Evolutionary conservation across 768 basidiomycete genomes (phyloP).

Genomic region (Amyloporia xantha): DNA sequence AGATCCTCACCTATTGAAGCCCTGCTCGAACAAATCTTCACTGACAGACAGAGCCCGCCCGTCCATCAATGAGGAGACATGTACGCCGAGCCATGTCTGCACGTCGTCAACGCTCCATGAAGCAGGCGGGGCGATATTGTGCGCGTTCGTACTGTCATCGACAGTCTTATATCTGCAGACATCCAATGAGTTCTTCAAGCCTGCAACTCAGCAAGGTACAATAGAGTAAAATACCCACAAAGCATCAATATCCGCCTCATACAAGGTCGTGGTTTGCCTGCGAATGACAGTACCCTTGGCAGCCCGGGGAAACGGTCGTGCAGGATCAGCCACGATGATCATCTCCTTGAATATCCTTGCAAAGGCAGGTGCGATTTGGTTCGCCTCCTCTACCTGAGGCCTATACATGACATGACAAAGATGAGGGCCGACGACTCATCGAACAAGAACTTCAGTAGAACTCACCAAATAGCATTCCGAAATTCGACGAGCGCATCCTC

Average conservation of each 20-base stretch:
- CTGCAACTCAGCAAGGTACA: too few relatives aligned
- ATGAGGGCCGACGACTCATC: too few relatives aligned
- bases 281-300: constrained; percentile 41
- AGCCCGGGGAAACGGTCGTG: constrained; percentile 38
- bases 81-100: constrained; percentile 10
- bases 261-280: constrained; percentile 32
- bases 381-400: constrained; percentile 23
- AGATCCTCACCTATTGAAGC: constrained; percentile 33
- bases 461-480: constrained; percentile 28
- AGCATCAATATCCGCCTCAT: constrained; percentile 39
- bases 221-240: constrained; percentile 34
- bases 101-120: constrained; percentile 8
- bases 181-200: too few relatives aligned
- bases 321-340: constrained; percentile 37
- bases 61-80: constrained; percentile 8
- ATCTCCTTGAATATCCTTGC: constrained; percentile 42
- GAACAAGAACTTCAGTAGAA: too few relatives aligned
- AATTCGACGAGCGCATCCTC: constrained; percentile 21
- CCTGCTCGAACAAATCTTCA: constrained; percentile 33
- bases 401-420: constrained; percentile 16
- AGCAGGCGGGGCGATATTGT: constrained; percentile 4
- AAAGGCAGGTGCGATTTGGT: constrained; percentile 18
- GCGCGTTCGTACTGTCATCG: constrained; percentile 8
- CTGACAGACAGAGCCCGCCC: constrained; percentile 20
- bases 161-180: constrained; percentile 14